A percentile compares a stretch with the other conserved stretches of the same genome.
Conservation (phyloP, 352 stramenopile genomes). For the Phytophthora tentaculata region DNA sequence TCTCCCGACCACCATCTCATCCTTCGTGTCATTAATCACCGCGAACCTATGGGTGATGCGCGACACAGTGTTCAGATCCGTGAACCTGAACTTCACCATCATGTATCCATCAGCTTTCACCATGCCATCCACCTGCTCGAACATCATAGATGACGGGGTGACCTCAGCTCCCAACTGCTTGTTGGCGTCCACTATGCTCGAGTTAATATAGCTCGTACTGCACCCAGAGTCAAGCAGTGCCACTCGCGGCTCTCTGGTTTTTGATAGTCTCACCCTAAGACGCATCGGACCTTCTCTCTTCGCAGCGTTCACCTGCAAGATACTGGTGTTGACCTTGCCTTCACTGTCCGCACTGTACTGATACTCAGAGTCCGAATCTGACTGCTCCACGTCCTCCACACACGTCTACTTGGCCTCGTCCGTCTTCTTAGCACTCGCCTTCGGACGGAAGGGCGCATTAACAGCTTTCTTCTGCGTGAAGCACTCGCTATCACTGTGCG, state of each 20-base stretch:
- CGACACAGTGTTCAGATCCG: conserved; percentile 2
- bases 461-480: conserved; percentile 7
- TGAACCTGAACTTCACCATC: conserved; percentile 7
- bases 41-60: neutral
- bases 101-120: neutral
- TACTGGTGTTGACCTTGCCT: conserved; percentile 3
- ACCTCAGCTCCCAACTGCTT: neutral
- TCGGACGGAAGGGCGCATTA: neutral
- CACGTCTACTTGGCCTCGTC: neutral
- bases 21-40: neutral
- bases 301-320: neutral
- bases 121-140: neutral
- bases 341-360: neutral
- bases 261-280: neutral
- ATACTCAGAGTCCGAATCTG: neutral
- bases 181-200: neutral
- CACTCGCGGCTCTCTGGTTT: neutral
- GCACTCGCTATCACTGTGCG: conserved; percentile 17
- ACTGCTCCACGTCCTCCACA: neutral
- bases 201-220: neutral
- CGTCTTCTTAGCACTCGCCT: conserved; percentile 2
- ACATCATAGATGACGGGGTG: neutral
- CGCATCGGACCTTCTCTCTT: neutral
- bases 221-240: neutral
- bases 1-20: conserved; percentile 7